Evolutionary conservation across 2,329 filamentous ascomycete species (phyloP).

Genomic region (Myriangium duriaei): DNA sequence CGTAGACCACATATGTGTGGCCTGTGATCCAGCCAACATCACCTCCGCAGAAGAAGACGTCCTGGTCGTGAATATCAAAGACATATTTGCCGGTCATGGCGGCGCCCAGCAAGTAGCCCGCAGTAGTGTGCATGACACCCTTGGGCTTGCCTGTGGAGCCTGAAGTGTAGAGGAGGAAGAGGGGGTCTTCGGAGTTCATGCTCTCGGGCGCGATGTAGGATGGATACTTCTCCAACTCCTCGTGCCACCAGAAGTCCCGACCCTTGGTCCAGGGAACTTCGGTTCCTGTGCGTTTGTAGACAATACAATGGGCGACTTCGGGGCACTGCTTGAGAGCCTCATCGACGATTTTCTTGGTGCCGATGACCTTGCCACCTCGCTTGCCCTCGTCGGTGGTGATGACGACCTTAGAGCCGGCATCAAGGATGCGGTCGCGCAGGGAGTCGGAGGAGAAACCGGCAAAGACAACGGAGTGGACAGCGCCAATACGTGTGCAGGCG

Average conservation of each 20-base stretch:
- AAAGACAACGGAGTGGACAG: constrained; percentile 94
- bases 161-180: constrained; percentile 96
- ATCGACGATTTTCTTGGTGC: constrained; percentile 98
- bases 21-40: constrained; percentile 99
- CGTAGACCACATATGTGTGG: constrained; percentile 96
- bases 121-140: constrained; percentile 96
- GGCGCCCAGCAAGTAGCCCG: constrained; percentile 84
- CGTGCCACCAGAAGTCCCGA: constrained; percentile 95
- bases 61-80: constrained; percentile 90
- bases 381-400: constrained; percentile 97
- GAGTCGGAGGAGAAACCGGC: constrained; percentile 96
- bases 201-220: constrained; percentile 78
- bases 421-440: constrained; percentile 83
- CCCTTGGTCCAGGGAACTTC: constrained; percentile 84
- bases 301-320: constrained; percentile 69
- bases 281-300: constrained; percentile 89
- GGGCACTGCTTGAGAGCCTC: constrained; percentile 95
- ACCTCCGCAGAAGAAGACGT: constrained; percentile 93
- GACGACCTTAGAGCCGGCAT: constrained; percentile 81
- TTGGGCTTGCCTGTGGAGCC: constrained; percentile 98
- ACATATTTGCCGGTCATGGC: constrained; percentile 95
- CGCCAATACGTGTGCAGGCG: constrained; percentile 83
- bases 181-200: constrained; percentile 86
- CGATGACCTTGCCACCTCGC: constrained; percentile 92
- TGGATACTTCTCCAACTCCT: constrained; percentile 95